Evolutionary conservation across 31 red algal genomes (phyloP).

Genomic region (Asparagopsis taxiformis): DNA sequence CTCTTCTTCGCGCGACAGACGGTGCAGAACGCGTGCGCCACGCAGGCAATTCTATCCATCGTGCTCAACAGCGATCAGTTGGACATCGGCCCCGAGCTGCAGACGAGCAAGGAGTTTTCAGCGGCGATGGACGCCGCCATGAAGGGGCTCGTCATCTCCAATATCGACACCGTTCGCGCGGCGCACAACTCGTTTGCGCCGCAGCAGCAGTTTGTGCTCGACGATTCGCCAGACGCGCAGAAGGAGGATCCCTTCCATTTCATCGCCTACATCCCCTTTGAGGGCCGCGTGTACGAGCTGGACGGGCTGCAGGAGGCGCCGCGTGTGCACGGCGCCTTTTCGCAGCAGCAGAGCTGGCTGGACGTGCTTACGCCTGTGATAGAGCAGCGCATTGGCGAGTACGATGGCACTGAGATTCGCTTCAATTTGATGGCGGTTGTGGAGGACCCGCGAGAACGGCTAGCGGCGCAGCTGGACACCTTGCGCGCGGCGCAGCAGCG

Average conservation of each 20-base stretch:
- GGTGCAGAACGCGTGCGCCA: conserved; percentile 88
- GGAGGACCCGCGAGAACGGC: conserved; percentile 50
- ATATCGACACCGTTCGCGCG: conserved; percentile 67
- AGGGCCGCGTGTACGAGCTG: conserved; percentile 79
- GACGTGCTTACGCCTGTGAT: conserved; percentile 45
- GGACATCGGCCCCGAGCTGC: conserved; percentile 44
- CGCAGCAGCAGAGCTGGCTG: conserved; percentile 17
- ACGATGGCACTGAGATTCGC: conserved; percentile 66
- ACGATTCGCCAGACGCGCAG: conserved; percentile 14
- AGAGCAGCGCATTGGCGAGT: conserved; percentile 56
- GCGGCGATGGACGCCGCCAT: conserved; percentile 72
- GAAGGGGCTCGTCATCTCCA: conserved; percentile 74
- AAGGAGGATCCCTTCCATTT: conserved; percentile 90
- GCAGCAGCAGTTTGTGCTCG: conserved; percentile 54
- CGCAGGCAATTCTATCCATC: conserved; percentile 88
- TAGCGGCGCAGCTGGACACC: conserved; percentile 6
- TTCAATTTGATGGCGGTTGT: conserved; percentile 86
- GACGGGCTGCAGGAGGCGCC: conserved; percentile 85
- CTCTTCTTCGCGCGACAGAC: conserved; percentile 90
- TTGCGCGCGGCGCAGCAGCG: background rate
- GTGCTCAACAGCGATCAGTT: conserved; percentile 59
- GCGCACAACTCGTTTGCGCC: conserved; percentile 82
- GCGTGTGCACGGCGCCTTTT: conserved; percentile 33
- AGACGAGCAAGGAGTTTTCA: conserved; percentile 57
- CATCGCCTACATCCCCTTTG: conserved; percentile 77